These are phyloP conservation scores for Globisporangium uncinulatum DNA, from an alignment of 352 stramenopile species.

Conservation along the genomic window DNA sequence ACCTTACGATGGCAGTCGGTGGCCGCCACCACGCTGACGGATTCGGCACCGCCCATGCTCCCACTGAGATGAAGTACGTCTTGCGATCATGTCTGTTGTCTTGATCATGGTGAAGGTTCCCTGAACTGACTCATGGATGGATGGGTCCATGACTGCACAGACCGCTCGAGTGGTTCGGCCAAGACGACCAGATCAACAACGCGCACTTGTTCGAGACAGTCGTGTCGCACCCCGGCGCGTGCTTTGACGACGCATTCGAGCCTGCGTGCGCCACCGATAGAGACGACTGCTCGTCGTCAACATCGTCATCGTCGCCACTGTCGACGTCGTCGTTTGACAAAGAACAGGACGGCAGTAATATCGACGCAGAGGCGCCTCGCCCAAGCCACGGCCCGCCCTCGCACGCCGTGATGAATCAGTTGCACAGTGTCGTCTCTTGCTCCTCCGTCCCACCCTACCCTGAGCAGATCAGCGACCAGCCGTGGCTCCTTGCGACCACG, in stretches of 20 bases:
- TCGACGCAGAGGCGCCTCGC: too few species aligned
- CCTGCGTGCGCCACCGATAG: background rate
- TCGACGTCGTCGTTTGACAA: background rate
- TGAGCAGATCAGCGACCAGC: constrained; percentile 22
- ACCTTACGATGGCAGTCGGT: background rate
- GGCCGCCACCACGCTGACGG: too few species aligned
- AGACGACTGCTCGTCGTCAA: constrained; percentile 1
- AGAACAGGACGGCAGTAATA: background rate
- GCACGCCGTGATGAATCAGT: too few species aligned
- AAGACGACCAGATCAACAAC: constrained; percentile 55
- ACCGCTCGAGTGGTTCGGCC: constrained; percentile 40
- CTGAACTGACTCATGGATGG: background rate
- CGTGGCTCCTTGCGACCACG: constrained; percentile 49
- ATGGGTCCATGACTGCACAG: constrained; percentile 4
- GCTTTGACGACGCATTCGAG: constrained; percentile 11
- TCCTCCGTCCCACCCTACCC: background rate
- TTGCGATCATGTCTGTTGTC: too few species aligned
- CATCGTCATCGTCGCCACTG: background rate
- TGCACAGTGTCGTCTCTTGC: too few species aligned
- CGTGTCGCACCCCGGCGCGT: constrained; percentile 25
- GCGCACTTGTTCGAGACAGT: constrained; percentile 50
- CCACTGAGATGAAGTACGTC: constrained; percentile 3
- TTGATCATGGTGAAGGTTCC: too few species aligned
- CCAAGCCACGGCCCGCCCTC: too few species aligned
- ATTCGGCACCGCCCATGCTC: too few species aligned